Percentiles rank a stretch among this genome's conserved stretches.
Evolutionary conservation across 2,329 filamentous ascomycete genomes (phyloP).

Genomic region (Cordyceps javanica): DNA sequence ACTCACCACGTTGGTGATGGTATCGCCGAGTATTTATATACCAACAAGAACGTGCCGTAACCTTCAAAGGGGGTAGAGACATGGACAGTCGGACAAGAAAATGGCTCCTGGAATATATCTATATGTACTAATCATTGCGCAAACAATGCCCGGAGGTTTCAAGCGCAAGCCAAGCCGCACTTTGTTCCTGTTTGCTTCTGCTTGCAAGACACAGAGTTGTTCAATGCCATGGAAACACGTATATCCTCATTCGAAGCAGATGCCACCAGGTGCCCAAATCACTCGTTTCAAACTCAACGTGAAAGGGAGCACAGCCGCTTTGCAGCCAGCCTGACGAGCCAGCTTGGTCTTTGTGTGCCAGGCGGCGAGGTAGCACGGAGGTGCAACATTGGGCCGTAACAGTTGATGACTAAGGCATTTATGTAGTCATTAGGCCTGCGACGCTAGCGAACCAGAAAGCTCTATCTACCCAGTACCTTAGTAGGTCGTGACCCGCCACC

Average conservation of each 20-base stretch:
- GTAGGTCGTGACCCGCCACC: slow-evolving; percentile 12
- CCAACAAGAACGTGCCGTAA: no score
- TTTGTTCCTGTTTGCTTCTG: background rate
- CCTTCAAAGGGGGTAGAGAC: no score
- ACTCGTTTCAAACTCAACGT: background rate
- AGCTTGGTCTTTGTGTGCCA: no score
- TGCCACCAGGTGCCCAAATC: slow-evolving; percentile 8
- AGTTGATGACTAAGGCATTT: slow-evolving; percentile 1
- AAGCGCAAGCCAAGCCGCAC: no score
- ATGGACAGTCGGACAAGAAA: no score
- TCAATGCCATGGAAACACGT: background rate
- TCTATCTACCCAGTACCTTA: no score
- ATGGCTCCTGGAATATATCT: no score
- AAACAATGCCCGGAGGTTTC: no score
- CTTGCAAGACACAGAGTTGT: background rate
- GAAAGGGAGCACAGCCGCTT: background rate
- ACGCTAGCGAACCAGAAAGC: background rate
- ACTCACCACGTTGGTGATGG: no score
- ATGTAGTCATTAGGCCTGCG: background rate
- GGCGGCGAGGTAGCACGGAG: no score
- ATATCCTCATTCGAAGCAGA: background rate
- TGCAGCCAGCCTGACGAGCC: background rate
- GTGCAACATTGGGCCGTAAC: slow-evolving; percentile 5
- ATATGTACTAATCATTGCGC: no score
- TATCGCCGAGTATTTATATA: no score